phyloP scores from a whole-genome alignment of 768 basidiomycete genomes.

The Serpula lacrymans region DNA sequence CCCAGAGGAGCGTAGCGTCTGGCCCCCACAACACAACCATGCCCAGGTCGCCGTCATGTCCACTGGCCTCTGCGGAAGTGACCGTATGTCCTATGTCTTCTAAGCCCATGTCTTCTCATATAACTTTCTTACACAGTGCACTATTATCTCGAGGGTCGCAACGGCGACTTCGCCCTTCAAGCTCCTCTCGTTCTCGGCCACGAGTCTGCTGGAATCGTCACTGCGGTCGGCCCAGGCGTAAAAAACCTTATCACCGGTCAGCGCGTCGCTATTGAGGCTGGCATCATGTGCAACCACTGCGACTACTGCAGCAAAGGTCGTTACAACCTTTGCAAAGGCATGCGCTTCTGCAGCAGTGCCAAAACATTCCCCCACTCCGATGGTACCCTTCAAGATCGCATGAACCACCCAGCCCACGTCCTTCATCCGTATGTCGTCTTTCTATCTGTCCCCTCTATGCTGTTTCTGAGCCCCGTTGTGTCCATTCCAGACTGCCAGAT shows the following conservation, averaged over 20 bases:
- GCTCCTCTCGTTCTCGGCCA: constrained; percentile 90
- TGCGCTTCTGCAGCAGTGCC: constrained; percentile 89
- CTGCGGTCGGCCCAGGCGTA: constrained; percentile 75
- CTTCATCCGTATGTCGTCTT: constrained; percentile 74
- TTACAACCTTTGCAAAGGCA: constrained; percentile 89
- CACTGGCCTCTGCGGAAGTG: constrained; percentile 91
- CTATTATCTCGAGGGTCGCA: constrained; percentile 86
- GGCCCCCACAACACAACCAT: constrained; percentile 67
- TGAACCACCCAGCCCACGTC: constrained; percentile 86
- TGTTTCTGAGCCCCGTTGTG: constrained; percentile 5
- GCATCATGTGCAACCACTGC: constrained; percentile 82
- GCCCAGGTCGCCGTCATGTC: constrained; percentile 77
- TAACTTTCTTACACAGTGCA: constrained; percentile 54
- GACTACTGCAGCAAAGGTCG: constrained; percentile 67
- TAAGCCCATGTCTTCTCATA: constrained; percentile 5
- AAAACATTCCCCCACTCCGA: constrained; percentile 92
- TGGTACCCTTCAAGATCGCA: constrained; percentile 81
- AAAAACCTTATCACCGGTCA: constrained; percentile 67
- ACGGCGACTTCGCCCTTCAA: constrained; percentile 87
- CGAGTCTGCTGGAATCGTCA: constrained; percentile 86
- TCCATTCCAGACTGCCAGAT: constrained; percentile 61
- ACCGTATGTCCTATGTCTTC: constrained; percentile 45
- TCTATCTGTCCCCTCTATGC: neutral
- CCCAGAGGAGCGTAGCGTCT: constrained; percentile 67
- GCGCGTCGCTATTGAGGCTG: constrained; percentile 92